phyloP scores from a whole-genome alignment of 805 yeast genomes.

The fission yeast (Schizosaccharomyces pombe) region ASM294v3 CU329670.1:991501-992000 shows the following conservation, averaged over 20 bases:
- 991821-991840: not conserved
- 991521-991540: not conserved
- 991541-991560: too few species aligned
- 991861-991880: not conserved
- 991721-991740: too few species aligned
- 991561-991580: too few species aligned
- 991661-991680: too few species aligned
- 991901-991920: not conserved
- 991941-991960: not conserved
- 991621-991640: too few species aligned
- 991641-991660: too few species aligned
- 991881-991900: not conserved
- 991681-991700: too few species aligned
- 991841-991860: not conserved
- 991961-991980: not conserved
- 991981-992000: conserved; percentile 1
- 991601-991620: too few species aligned
- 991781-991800: not conserved
- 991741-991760: too few species aligned
- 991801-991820: not conserved
- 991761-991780: not conserved
- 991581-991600: too few species aligned
- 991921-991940: not conserved
- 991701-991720: too few species aligned
- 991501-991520: not conserved